phyloP scores from a whole-genome alignment of 306 rosid genomes.

The Acmispon strigosus region DNA sequence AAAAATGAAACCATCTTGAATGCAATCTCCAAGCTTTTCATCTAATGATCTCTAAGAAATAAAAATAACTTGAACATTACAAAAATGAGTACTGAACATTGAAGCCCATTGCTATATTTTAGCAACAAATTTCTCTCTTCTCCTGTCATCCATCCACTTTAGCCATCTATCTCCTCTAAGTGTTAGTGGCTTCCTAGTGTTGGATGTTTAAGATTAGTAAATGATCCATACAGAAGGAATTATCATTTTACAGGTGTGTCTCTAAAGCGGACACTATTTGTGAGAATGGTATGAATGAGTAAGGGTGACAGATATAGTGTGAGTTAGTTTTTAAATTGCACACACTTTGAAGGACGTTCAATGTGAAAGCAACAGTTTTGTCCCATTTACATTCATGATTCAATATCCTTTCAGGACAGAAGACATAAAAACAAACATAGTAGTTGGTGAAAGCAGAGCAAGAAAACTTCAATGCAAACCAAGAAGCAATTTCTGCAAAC shows the following conservation, averaged over 20 bases:
- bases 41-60: background rate
- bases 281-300: background rate
- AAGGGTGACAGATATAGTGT: background rate
- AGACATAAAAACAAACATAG: background rate
- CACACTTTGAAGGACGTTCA: too few relatives aligned
- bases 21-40: background rate
- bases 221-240: background rate
- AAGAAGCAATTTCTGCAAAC: background rate
- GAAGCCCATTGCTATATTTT: background rate
- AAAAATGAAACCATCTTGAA: background rate
- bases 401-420: too few relatives aligned
- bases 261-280: background rate
- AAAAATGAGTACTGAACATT: background rate
- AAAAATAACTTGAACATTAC: background rate
- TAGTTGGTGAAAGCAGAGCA: background rate
- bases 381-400: too few relatives aligned
- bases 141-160: background rate
- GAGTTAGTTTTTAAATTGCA: too few relatives aligned
- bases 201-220: background rate
- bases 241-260: background rate
- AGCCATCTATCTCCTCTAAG: background rate
- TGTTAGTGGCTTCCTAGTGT: background rate
- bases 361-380: too few relatives aligned
- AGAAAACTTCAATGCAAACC: background rate
- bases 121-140: background rate